A percentile compares a stretch with the other conserved stretches of the same genome.
Evolutionary conservation across 2,329 filamentous ascomycete species (phyloP).

Genomic region (Pestalotiopsis fici): DNA sequence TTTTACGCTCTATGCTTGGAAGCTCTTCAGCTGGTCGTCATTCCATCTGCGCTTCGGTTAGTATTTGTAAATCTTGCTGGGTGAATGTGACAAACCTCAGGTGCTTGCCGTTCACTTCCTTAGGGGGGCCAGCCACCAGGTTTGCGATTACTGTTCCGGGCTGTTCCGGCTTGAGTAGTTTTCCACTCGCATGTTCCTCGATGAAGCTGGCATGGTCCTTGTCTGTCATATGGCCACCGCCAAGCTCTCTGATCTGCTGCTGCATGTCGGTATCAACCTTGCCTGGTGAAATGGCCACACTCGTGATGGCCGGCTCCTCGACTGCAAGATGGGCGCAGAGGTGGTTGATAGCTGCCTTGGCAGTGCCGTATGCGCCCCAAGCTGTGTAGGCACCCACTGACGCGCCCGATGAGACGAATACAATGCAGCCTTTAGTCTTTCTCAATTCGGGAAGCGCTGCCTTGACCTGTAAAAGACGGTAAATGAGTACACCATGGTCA

Average conservation of each 20-base stretch:
- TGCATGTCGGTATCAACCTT: constrained; percentile 92
- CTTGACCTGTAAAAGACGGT: constrained; percentile 56
- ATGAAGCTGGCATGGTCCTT: constrained; percentile 69
- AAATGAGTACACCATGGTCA: not conserved
- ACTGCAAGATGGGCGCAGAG: constrained; percentile 70
- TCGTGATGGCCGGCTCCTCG: constrained; percentile 77
- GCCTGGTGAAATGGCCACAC: constrained; percentile 74
- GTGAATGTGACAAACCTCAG: constrained; percentile 55
- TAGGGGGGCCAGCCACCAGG: constrained; percentile 66
- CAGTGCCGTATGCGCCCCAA: constrained; percentile 81
- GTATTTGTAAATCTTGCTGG: constrained; percentile 14
- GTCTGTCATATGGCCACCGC: constrained; percentile 49
- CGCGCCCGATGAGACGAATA: constrained; percentile 82
- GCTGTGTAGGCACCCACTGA: constrained; percentile 64
- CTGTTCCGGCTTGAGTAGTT: constrained; percentile 77
- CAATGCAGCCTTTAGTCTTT: constrained; percentile 66
- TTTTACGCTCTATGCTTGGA: constrained; percentile 38
- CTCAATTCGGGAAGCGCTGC: constrained; percentile 71
- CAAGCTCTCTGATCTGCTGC: constrained; percentile 69
- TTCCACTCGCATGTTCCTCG: constrained; percentile 68
- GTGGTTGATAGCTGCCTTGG: constrained; percentile 84
- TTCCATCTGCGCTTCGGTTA: constrained; percentile 48
- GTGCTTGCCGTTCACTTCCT: constrained; percentile 74
- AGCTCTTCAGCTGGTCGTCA: constrained; percentile 51
- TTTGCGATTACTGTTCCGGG: constrained; percentile 85